These are phyloP conservation scores for Multifurca ochricompacta DNA, from an alignment of 768 basidiomycete genomes.

Conservation along the genomic window DNA sequence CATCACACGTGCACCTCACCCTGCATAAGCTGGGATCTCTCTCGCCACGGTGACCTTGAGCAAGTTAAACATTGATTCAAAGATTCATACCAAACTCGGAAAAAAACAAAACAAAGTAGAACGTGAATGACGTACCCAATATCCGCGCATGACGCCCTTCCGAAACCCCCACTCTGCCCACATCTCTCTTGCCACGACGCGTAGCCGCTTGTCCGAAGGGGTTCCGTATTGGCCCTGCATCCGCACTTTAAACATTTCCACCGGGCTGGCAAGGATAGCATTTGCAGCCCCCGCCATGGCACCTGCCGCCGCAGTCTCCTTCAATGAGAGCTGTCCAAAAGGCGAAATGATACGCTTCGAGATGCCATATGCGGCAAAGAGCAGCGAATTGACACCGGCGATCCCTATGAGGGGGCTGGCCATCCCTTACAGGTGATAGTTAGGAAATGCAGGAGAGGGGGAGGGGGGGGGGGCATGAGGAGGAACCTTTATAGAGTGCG, in stretches of 20 bases:
- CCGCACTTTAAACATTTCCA: constrained; percentile 97
- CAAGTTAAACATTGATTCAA: not conserved
- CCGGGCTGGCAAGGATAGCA: constrained; percentile 85
- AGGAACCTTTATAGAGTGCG: constrained; percentile 87
- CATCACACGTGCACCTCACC: constrained; percentile 32
- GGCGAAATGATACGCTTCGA: constrained; percentile 82
- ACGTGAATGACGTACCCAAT: constrained; percentile 57
- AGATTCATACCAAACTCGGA: not conserved
- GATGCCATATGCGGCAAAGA: constrained; percentile 86
- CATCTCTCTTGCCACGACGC: constrained; percentile 69
- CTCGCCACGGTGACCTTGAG: constrained; percentile 76
- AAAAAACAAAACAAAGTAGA: not conserved
- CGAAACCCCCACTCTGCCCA: constrained; percentile 82
- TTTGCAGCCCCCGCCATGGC: constrained; percentile 90
- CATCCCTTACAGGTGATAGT: constrained; percentile 52
- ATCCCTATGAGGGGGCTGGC: constrained; percentile 85
- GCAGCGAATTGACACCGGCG: constrained; percentile 90
- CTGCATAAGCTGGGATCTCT: constrained; percentile 96
- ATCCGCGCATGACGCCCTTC: constrained; percentile 91
- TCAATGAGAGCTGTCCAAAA: constrained; percentile 73
- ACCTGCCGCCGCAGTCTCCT: constrained; percentile 77
- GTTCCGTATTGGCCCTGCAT: constrained; percentile 96
- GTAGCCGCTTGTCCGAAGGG: constrained; percentile 67
- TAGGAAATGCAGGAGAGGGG: not conserved
- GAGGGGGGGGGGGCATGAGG: not conserved